A percentile compares a stretch with the other conserved stretches of the same genome.
These are phyloP conservation scores for Graphilbum ipis-grandicollis DNA, from an alignment of 2,329 filamentous ascomycete genomes.

Conservation along the genomic window DNA sequence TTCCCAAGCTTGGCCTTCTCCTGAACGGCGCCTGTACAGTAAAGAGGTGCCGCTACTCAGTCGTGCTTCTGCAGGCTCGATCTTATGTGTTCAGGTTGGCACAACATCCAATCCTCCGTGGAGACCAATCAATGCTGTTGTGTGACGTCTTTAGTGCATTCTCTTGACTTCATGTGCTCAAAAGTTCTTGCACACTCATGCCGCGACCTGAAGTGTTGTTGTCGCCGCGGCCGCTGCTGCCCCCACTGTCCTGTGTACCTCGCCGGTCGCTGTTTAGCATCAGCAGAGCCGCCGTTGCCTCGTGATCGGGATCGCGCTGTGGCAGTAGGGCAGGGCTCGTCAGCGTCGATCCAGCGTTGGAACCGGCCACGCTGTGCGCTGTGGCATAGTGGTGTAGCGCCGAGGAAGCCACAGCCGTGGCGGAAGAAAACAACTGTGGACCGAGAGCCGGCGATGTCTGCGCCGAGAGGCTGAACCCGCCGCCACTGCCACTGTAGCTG, in stretches of 20 bases:
- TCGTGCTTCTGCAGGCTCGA: too few species aligned
- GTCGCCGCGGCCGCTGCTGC: conserved; percentile 11
- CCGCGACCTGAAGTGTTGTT: conserved; percentile 19
- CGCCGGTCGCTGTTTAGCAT: conserved; percentile 75
- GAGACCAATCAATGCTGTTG: too few species aligned
- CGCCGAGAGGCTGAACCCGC: conserved; percentile 21
- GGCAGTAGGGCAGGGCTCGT: conserved; percentile 41
- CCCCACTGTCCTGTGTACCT: conserved; percentile 15
- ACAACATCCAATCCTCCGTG: too few species aligned
- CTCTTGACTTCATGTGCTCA: conserved; percentile 37
- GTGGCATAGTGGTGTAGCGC: not conserved
- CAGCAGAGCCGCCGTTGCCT: conserved; percentile 69
- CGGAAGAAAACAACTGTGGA: conserved; percentile 27
- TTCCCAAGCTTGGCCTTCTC: too few species aligned
- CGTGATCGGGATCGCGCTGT: conserved; percentile 46
- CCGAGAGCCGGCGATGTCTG: conserved; percentile 41
- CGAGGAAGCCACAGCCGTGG: conserved; percentile 5
- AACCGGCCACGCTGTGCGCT: conserved; percentile 9
- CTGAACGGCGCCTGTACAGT: too few species aligned
- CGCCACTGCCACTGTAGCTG: too few species aligned
- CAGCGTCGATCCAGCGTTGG: conserved; percentile 31
- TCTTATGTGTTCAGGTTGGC: too few species aligned
- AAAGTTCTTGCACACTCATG: conserved; percentile 35
- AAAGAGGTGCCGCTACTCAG: too few species aligned
- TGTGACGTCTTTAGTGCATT: too few species aligned